A percentile compares a stretch with the other conserved stretches of the same genome.
Conservation (phyloP, 1,139 yeast species). For the Debaryomyces robertsiae region DNA sequence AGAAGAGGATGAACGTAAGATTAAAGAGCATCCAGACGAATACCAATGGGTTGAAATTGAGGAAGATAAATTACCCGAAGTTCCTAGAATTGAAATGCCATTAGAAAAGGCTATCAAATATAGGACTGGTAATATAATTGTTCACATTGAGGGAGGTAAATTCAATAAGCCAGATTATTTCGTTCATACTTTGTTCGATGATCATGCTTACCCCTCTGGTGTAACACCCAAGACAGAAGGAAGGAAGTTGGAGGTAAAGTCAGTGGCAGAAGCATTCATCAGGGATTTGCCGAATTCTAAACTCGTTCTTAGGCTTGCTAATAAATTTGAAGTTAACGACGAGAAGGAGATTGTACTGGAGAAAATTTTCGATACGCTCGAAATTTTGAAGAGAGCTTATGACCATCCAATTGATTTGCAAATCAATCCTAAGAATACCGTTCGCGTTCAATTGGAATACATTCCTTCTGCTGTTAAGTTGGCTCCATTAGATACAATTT, state of each 20-base stretch:
- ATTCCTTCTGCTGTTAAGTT: constrained; percentile 58
- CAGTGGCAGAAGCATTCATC: constrained; percentile 60
- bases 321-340: constrained; percentile 48
- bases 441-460: constrained; percentile 57
- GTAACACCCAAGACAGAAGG: constrained; percentile 50
- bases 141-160: constrained; percentile 53
- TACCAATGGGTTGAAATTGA: constrained; percentile 66
- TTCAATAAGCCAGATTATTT: constrained; percentile 50
- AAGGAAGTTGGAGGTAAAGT: constrained; percentile 37
- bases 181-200: constrained; percentile 67
- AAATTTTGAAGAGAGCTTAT: constrained; percentile 52
- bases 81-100: constrained; percentile 51
- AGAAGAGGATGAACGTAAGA: constrained; percentile 47
- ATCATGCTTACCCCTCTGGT: constrained; percentile 60
- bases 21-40: constrained; percentile 58
- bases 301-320: constrained; percentile 56
- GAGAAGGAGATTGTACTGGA: constrained; percentile 54
- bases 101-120: constrained; percentile 54
- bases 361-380: constrained; percentile 51
- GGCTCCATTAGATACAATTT: constrained; percentile 59
- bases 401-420: constrained; percentile 47
- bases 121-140: constrained; percentile 63
- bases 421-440: constrained; percentile 43
- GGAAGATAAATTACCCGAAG: constrained; percentile 46
- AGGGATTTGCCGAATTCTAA: constrained; percentile 69